Evolutionary conservation across 768 basidiomycete species (phyloP).

Genomic region (Lactifluus rugatus): DNA sequence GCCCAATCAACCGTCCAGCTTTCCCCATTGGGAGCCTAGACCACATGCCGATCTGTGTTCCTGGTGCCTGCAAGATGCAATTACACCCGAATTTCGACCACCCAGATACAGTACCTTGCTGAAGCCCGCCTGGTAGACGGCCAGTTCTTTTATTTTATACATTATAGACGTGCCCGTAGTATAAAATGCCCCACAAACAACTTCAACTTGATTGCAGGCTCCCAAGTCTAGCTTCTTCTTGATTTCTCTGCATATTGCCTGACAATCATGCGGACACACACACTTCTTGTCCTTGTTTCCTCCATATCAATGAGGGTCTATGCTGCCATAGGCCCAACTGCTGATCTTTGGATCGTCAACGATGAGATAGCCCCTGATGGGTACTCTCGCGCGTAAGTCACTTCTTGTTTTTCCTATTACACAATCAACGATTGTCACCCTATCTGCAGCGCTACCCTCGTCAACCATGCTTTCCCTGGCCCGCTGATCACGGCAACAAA

Average conservation of each 20-base stretch:
- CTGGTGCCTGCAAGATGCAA: too few relatives aligned
- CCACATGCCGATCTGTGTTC: too few relatives aligned
- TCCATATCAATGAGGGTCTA: neutral
- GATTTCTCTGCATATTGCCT: neutral
- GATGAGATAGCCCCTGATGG: conserved; percentile 20
- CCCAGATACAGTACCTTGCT: too few relatives aligned
- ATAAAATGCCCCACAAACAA: neutral
- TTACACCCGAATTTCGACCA: too few relatives aligned
- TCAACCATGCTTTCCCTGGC: conserved; percentile 38
- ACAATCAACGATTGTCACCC: neutral
- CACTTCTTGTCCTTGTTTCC: neutral
- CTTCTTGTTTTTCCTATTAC: neutral
- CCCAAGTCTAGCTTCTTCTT: neutral
- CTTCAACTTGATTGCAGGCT: neutral
- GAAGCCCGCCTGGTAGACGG: too few relatives aligned
- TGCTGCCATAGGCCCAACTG: conserved; percentile 22
- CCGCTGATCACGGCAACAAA: conserved; percentile 36
- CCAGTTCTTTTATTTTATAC: too few relatives aligned
- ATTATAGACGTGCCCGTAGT: neutral
- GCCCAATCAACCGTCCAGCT: too few relatives aligned
- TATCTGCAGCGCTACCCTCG: conserved; percentile 33
- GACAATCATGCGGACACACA: neutral
- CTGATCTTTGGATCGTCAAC: conserved; percentile 20
- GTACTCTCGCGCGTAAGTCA: conserved; percentile 12
- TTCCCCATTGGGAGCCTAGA: too few relatives aligned